Percentiles rank a stretch among this genome's conserved stretches.
phyloP scores from a whole-genome alignment of 2,329 filamentous ascomycete species.

The Monilinia vaccinii-corymbosi region DNA sequence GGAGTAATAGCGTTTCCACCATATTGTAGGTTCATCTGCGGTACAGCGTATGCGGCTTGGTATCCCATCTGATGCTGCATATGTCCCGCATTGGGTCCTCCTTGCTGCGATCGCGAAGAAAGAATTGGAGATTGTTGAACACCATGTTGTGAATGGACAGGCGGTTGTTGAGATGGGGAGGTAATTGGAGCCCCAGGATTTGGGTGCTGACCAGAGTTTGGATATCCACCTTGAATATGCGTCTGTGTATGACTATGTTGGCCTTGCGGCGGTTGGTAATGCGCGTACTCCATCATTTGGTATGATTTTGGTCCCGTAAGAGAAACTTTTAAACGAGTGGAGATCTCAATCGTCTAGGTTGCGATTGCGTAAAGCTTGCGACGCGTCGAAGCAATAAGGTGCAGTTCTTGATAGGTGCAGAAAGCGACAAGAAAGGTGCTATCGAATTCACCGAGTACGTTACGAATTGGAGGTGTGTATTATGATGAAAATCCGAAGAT shows the following conservation, averaged over 20 bases:
- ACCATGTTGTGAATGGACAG: constrained; percentile 51
- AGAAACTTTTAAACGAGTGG: constrained; percentile 7
- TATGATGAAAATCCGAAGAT: constrained; percentile 8
- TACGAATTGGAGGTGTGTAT: constrained; percentile 9
- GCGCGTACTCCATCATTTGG: constrained; percentile 64
- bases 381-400: constrained; percentile 11
- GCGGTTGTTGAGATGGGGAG: constrained; percentile 58
- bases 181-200: constrained; percentile 47
- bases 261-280: constrained; percentile 51
- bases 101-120: constrained; percentile 67
- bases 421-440: constrained; percentile 7
- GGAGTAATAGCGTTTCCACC: constrained; percentile 60
- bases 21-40: constrained; percentile 70
- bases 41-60: constrained; percentile 65
- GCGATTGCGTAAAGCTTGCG: constrained; percentile 5
- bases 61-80: constrained; percentile 68
- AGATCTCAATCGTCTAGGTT: constrained; percentile 8
- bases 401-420: constrained; percentile 11
- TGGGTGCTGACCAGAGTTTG: constrained; percentile 47
- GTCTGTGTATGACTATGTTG: constrained; percentile 53
- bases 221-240: constrained; percentile 52
- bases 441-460: constrained; percentile 12
- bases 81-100: constrained; percentile 51
- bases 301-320: constrained; percentile 25
- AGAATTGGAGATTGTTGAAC: constrained; percentile 70